Evolutionary conservation across 768 basidiomycete species (phyloP), one percentile per base, ranked within the genome.

Genomic region (Kondoa subrosea): DNA sequence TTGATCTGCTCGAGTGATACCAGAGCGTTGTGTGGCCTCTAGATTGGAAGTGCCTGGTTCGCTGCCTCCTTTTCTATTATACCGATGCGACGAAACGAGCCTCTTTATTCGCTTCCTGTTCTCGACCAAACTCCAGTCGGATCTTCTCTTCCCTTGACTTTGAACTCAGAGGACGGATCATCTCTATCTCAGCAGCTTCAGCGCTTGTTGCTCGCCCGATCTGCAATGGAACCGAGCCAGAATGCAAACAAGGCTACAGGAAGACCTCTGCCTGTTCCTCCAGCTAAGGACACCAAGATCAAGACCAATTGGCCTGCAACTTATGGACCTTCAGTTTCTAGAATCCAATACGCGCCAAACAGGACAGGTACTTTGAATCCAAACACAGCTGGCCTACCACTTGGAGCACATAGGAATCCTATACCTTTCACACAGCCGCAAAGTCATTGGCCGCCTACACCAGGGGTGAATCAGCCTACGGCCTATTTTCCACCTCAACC

Each of bases 281-380:
- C 67, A 4, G 31, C 34, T 4, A 27, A 56, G 15, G 65, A 3
- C 31, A 15, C 30, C 27, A 29, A 12, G 21, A 31, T n/a, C 56
- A 17, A 56, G 65, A 26, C 61, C 34, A 56, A 64, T 26, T 68
- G 65, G 34, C 68, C 68, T 15, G 68, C 68, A 16, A 68, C 64
- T 65, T 68, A 68, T 32, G 68, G 68, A 8, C 68, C 68, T 1
- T 68, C 68, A 8, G 58, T 68, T 4, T 61, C 57, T 4, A 68
- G 65, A 64, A 68, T 68, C n/a, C 64, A 65, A 30, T 66, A 31
- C 17, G 64, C 65, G 30, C 57, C 68, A 29, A 65, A 30, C 8
- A 34, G 65, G 40, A 63, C 31, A 17, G 31, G 30, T 56, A 27
- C 25, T 12, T 25, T 30, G 25, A 4, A 15, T 56, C 56, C 16